phyloP scores from a whole-genome alignment of 345 rosid species.

The Populus pruinosa region DNA sequence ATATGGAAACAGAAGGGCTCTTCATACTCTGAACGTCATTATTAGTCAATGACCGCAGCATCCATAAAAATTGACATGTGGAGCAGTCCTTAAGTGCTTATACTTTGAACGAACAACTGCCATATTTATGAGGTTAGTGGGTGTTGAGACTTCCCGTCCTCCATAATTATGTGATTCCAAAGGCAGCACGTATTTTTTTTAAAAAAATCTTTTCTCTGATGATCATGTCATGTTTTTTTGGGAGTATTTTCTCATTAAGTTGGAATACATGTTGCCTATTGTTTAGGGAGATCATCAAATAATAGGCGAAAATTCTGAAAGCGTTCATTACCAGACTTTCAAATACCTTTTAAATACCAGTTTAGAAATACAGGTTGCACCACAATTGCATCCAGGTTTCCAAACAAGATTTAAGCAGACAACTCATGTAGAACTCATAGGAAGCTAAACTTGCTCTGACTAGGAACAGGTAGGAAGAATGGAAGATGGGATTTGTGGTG shows the following conservation, averaged over 20 bases:
- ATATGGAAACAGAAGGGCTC: background rate
- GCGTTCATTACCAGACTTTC: too few relatives aligned
- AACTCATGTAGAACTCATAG: too few relatives aligned
- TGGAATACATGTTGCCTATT: too few relatives aligned
- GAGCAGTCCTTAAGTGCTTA: background rate
- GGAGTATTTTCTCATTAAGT: background rate
- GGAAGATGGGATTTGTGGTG: too few relatives aligned
- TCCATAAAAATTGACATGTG: background rate
- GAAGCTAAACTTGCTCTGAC: too few relatives aligned
- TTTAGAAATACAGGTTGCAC: too few relatives aligned
- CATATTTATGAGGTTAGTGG: constrained; percentile 33
- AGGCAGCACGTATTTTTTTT: background rate
- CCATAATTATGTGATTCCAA: background rate
- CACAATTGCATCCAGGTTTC: too few relatives aligned
- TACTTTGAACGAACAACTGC: constrained; percentile 35
- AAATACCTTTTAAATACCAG: too few relatives aligned
- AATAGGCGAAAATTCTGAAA: too few relatives aligned
- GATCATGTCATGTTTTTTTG: background rate
- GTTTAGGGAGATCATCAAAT: too few relatives aligned
- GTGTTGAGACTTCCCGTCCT: constrained; percentile 16
- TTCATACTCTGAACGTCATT: background rate
- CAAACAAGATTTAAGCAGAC: too few relatives aligned
- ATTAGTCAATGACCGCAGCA: background rate
- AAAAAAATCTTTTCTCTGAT: background rate
- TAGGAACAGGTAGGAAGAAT: too few relatives aligned